Evolutionary conservation across 345 rosid species (phyloP), one percentile per base, ranked within the genome.

Genomic region (Gossypium bickii): DNA sequence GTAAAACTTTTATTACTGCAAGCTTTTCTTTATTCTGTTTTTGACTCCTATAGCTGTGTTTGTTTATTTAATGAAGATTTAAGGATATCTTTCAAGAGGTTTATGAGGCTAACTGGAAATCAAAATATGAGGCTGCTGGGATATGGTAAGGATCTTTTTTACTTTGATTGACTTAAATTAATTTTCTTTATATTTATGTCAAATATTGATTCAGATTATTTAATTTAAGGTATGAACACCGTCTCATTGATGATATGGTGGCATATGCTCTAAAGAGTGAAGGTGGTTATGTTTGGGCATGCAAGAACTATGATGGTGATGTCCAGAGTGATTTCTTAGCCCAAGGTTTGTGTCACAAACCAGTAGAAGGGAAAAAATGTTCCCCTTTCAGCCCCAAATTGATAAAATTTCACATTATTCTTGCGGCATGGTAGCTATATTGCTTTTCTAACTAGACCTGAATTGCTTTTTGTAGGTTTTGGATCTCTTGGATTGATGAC

Each of bases 261-360:
- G 99, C 99, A 24, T 95, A 93, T 81, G 96, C 96, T 38, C 80
- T 95, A 41, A 95, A 93, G 89, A 95, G 99, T 38, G 99, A 93
- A 68, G 99, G 99, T 76, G 98, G 97, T 71, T 95, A 93, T 72
- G 99, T 95, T 24, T 95, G 99, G 98, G 98, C 99, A 10, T 95
- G 99, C 89, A 94, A 94, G 83, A 94, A 94, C 84, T 94, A 94
- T 81, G 98, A 94, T 85, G 98, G 98, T 78, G 99, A 95, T 87
- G 99, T 95, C 71, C 99, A 95, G 78, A 95, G 99, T 80, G 99
- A 95, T 88, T 93, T 93, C 86, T 75, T 95, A 62, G 99, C 99
- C 60, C 98, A 95, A 91, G 99, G 99, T 90, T 74, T 53, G 87
- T 73, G 16, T 29, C 69, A 43, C 47, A 71, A 69, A 64, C 62